phyloP scores from a whole-genome alignment of 768 basidiomycete genomes.

The Lentinula guzmanii region DNA sequence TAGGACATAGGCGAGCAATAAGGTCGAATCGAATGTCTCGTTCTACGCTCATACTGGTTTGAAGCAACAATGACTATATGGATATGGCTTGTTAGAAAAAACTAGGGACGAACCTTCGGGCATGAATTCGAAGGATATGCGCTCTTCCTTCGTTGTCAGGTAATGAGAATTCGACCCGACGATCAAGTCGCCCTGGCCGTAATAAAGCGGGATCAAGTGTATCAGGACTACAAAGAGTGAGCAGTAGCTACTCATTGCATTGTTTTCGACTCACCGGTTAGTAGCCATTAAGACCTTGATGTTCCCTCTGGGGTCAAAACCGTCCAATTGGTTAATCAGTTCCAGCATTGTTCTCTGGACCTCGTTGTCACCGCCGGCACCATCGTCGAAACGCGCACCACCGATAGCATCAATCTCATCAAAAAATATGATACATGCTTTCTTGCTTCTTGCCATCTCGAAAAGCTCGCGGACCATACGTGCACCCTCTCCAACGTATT shows the following conservation, averaged over 20 bases:
- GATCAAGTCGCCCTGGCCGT: conserved; percentile 92
- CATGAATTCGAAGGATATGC: conserved; percentile 95
- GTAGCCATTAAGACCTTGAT: conserved; percentile 99
- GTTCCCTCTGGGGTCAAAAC: conserved; percentile 98
- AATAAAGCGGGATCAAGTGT: conserved; percentile 95
- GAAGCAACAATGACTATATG: background rate
- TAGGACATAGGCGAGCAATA: conserved; percentile 94
- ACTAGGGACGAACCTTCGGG: conserved; percentile 62
- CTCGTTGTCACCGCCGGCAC: conserved; percentile 98
- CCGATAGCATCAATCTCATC: conserved; percentile 99
- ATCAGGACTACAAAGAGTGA: conserved; percentile 65
- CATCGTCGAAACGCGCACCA: conserved; percentile 96
- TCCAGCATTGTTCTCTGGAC: conserved; percentile 99
- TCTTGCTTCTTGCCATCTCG: conserved; percentile 98
- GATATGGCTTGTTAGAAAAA: conserved; percentile 1
- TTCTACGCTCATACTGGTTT: conserved; percentile 88
- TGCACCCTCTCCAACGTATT: conserved; percentile 98
- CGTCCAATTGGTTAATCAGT: conserved; percentile 96
- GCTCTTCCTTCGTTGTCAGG: conserved; percentile 96
- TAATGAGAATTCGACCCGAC: conserved; percentile 93
- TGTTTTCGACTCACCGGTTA: conserved; percentile 58
- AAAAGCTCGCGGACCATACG: conserved; percentile 98
- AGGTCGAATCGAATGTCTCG: conserved; percentile 96
- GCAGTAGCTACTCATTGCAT: background rate
- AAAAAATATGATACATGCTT: conserved; percentile 99